Evolutionary conservation across 371 early-diverging fungal genomes (phyloP), one percentile per base, ranked within the genome.

Genomic region (Globomyces sp.): DNA sequence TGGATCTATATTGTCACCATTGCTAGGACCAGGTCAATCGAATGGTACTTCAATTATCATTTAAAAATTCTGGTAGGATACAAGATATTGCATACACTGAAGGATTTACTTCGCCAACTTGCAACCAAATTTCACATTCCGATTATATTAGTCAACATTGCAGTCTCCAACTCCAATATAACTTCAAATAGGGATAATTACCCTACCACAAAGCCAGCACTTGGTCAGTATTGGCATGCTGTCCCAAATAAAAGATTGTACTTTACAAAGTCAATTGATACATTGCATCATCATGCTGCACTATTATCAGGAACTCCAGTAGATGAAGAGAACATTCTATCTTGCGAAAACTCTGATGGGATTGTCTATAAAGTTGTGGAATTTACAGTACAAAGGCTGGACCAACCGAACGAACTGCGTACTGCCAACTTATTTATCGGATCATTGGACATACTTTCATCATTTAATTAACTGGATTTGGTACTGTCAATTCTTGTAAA

Each of bases 221-320:
- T 58, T 5, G 58, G 58, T n/a, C 67, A 71, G 51, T 69, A 71
- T 42, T 75, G 71, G 37, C 69, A 65, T n/a, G 43, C 48, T 36
- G 3, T n/a, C 8, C 39, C 51, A 10, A 4, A 44, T 13, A 40
- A 50, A 34, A 39, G 73, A 41, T n/a, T 44, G 59, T 36, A 11
- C 41, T 55, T 68, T 47, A 37, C n/a, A 11, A 42, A 24, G 45
- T 37, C 40, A 57, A 41, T 11, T 24, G 57, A 55, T 51, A 34
- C 11, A 51, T 24, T 51, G 34, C 6, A 51, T 24, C 1, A 51
- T 24, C 5, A 1, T 51, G 34, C 24, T 51, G 34, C 24, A 13
- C 11, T 51, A 51, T 13, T 51, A 34, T 34, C 11, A 24, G 52
- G 34, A 5, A 51, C 11, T 5, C 24, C 34, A 5, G 34, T 51